Conservation (phyloP, 1,284 basidiomycete species). For the Pholiota adiposa region DNA sequence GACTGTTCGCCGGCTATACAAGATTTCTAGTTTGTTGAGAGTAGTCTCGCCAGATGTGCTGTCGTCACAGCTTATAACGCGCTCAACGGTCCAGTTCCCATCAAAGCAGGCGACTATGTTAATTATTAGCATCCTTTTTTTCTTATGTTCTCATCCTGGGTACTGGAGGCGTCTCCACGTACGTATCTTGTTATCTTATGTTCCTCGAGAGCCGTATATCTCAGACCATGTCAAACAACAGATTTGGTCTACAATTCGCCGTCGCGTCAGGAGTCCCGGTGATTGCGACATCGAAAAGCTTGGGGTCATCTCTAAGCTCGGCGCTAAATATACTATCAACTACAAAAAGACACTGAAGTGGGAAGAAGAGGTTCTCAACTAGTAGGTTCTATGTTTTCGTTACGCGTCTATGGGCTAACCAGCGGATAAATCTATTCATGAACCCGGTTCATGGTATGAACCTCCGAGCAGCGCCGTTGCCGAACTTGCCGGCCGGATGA, state of each 20-base stretch:
- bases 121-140: too few relatives aligned
- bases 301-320: conserved; percentile 47
- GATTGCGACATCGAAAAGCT: conserved; percentile 65
- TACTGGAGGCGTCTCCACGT: conserved; percentile 64
- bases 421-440: too few relatives aligned
- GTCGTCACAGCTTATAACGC: conserved; percentile 58
- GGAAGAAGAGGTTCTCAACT: conserved; percentile 53
- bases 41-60: conserved; percentile 39
- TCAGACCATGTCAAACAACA: not conserved
- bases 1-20: not conserved
- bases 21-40: not conserved
- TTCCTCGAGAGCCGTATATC: not conserved
- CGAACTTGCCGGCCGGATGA: too few relatives aligned
- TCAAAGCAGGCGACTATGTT: conserved; percentile 49
- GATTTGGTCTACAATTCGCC: conserved; percentile 57
- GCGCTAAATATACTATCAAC: conserved; percentile 58
- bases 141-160: conserved; percentile 61
- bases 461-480: too few relatives aligned
- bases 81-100: conserved; percentile 43
- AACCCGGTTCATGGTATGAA: too few relatives aligned
- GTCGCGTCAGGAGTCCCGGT: conserved; percentile 59
- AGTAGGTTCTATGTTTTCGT: too few relatives aligned
- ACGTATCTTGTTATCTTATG: conserved; percentile 13
- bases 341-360: conserved; percentile 59
- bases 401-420: too few relatives aligned